Evolutionary conservation across 352 stramenopile species (phyloP), one percentile per base, ranked within the genome.

Genomic region (Salisapilia sapeloensis): DNA sequence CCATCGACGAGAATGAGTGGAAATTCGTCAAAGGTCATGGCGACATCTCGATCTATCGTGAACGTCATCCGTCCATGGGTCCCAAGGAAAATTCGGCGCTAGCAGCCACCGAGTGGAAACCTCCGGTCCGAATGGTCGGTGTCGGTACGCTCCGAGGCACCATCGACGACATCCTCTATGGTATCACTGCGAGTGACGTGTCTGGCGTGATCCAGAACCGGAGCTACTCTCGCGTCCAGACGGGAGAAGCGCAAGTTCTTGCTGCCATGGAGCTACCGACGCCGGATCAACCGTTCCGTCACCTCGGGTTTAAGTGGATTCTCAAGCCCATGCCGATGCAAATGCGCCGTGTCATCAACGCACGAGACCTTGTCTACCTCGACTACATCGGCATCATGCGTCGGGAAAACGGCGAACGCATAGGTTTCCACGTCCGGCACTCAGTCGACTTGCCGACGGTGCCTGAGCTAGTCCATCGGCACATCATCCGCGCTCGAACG

Each of bases 351-450:
- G 40, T 76, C 33, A 24, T 54, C 24, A 10, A 28, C 24, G 24
- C 56, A 44, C 56, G 62, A 13, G 60, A 82, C 41, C 57, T 53
- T 15, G 23, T 77, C 14, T 81, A 76, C 38, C 38, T 78, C 20
- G 61, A 78, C 44, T 66, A 51, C 28, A 56, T 44, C 22, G 66
- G 66, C 18, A 42, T 70, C 33, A 75, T 60, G 0, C 39, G 22
- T 8, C 62, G 40, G 2, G 43, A 36, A n/a, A 44, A 24, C 11
- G 60, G 60, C 5, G 60, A 82, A n/a, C 16, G 41, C 18, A 27
- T 82, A 9, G 66, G 66, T n/a, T 78, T 64, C 44, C 50, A 79
- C 42, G 44, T 82, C 35, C 65, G 75, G 51, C 62, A 82, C 32
- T 77, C 60, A n/a, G 55, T 82, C 9, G 60, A 75, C 27, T 41